Evolutionary conservation across 495 filamentous ascomycete species (phyloP).

Genomic region (Xylaria telfairii): DNA sequence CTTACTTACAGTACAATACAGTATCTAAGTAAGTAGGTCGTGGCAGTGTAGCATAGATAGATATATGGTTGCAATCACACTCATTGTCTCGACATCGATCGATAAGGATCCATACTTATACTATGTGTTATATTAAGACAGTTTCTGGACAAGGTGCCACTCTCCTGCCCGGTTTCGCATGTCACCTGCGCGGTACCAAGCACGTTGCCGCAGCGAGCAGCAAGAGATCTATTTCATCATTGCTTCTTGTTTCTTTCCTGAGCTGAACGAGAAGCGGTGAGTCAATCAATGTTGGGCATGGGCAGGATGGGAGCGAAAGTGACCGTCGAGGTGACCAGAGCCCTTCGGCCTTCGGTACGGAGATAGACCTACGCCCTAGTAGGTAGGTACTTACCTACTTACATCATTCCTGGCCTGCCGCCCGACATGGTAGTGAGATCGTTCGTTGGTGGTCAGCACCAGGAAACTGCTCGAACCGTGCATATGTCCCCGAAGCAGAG

Average conservation of each 20-base stretch:
- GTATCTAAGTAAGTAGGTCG: too few species aligned
- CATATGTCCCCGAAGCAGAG: slow-evolving; percentile 3
- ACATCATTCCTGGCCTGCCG: background rate
- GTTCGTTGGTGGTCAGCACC: slow-evolving; percentile 19
- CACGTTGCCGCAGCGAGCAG: background rate
- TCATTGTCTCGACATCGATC: background rate
- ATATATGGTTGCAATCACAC: background rate
- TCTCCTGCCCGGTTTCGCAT: slow-evolving; percentile 9
- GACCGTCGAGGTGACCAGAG: slow-evolving; percentile 9
- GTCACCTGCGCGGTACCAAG: background rate
- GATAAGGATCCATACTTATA: slow-evolving; percentile 10
- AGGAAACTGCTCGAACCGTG: background rate
- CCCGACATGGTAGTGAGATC: slow-evolving; percentile 11
- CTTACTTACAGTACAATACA: too few species aligned
- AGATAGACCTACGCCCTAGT: slow-evolving; percentile 3
- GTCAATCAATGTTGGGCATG: slow-evolving; percentile 5
- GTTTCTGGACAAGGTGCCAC: background rate
- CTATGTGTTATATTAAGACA: slow-evolving; percentile 6
- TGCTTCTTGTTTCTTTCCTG: slow-evolving; percentile 7
- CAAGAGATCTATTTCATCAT: slow-evolving; percentile 9
- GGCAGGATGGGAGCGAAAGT: slow-evolving; percentile 8
- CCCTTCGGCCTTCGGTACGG: slow-evolving; percentile 13
- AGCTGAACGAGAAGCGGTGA: slow-evolving; percentile 18
- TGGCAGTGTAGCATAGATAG: too few species aligned
- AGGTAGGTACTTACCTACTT: slow-evolving; percentile 2